Percentiles rank a stretch among this genome's conserved stretches.
These are phyloP conservation scores for Scutellaria minor DNA, from an alignment of 257 asterid genomes.

Conservation along the genomic window DNA sequence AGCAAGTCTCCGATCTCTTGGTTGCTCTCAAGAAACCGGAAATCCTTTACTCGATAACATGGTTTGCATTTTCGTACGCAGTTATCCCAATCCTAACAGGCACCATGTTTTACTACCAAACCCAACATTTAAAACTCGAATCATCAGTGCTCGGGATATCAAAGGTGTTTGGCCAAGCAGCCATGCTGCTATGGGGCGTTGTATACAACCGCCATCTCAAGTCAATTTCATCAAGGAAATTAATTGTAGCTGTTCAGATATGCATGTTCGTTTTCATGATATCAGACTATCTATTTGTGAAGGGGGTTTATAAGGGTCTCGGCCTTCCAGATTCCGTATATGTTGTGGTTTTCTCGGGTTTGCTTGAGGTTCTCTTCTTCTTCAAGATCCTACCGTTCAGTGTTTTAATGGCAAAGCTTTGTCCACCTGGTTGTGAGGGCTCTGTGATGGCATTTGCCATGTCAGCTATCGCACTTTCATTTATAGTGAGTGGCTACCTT, in stretches of 20 bases:
- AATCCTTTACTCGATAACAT: conserved; percentile 60
- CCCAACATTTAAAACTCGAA: conserved; percentile 77
- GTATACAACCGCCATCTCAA: conserved; percentile 67
- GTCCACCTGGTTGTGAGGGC: conserved; percentile 96
- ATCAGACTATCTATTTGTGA: conserved; percentile 76
- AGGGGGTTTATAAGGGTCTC: conserved; percentile 64
- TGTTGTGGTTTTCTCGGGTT: conserved; percentile 73
- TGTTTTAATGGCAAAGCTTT: conserved; percentile 82
- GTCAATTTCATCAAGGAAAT: conserved; percentile 68
- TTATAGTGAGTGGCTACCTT: conserved; percentile 80
- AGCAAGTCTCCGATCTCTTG: conserved; percentile 66
- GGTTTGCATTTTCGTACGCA: conserved; percentile 88
- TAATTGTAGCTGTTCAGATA: conserved; percentile 70
- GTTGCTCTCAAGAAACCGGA: conserved; percentile 69
- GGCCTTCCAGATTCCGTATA: conserved; percentile 78
- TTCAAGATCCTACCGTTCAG: conserved; percentile 83
- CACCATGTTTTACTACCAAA: conserved; percentile 94
- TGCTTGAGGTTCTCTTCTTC: conserved; percentile 78
- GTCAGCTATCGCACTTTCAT: conserved; percentile 81
- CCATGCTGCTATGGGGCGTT: conserved; percentile 90
- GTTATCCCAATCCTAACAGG: conserved; percentile 82
- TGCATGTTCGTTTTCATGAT: conserved; percentile 68
- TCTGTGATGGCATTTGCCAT: conserved; percentile 91
- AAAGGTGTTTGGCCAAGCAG: conserved; percentile 89
- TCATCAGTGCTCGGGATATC: conserved; percentile 86